Base-by-base conservation (phyloP, 1,284 basidiomycete species). In the Takashimella koratensis region DNA sequence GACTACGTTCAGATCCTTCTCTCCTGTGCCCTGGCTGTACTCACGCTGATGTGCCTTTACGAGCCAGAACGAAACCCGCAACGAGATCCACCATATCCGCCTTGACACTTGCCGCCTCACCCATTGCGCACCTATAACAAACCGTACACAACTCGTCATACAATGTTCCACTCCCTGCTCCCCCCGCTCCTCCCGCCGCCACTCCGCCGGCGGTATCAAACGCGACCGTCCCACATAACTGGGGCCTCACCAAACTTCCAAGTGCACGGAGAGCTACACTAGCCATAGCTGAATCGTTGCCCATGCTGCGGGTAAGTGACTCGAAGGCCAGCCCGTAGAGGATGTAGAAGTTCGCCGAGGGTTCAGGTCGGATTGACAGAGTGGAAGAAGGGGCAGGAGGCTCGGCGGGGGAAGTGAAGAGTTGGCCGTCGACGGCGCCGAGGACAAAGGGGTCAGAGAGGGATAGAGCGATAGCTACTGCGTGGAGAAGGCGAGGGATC, bases 261-360 rank as follows among this genome's bases (percentile, higher is more conserved):
- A 98, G 79, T 0, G 90, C 85, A 62, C 86, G 83, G 12, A 98
- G 80, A 4, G 89, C 85, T n/a, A 86, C 79, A 5, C 79, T 63
- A 23, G 83, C 78, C 53, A 65, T 54, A 16, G 59, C 43, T n/a
- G 62, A 45, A 52, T 73, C 70, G 59, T 86, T 80, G 30, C 84
- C 75, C 1, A 86, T 82, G 2, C 86, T 81, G 1, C 83, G 82
- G 1, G 87, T 85, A 10, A 98, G 79, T 0, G 90, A 85, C 71
- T 98, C 95, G 62, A 90, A 97, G 0, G 95, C 86, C 20, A 98
- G 81, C 11, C 95, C 95, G 67, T 96, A 97, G 11, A 97, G 73
- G 13, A 91, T 82, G 74, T 86, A 92, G 77, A 97, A 98, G 74
- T 90, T 85, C 5, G 85, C 79, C 0, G 85, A 81, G 0, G 93